These are phyloP conservation scores for Malus hybrid DNA, from an alignment of 331 rosid genomes.

Conservation along the genomic window DNA sequence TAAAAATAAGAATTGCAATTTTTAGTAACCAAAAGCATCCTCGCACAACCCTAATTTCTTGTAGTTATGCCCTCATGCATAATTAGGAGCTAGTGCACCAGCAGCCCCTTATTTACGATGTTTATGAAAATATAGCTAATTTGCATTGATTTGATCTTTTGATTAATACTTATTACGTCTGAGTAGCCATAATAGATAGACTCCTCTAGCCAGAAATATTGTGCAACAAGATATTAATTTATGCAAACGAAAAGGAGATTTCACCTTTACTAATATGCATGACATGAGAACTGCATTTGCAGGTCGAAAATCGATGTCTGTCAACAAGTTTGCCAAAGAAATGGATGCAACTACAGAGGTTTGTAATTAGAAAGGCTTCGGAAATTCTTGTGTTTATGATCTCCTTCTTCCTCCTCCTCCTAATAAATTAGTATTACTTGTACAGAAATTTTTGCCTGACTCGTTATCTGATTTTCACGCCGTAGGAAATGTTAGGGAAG, in stretches of 20 bases:
- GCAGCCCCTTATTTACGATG: too few relatives aligned
- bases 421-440: neutral
- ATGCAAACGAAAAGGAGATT: neutral
- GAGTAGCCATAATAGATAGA: too few relatives aligned
- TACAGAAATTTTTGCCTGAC: neutral
- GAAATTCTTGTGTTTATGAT: neutral
- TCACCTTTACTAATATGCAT: neutral
- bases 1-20: too few relatives aligned
- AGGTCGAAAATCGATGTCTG: slow-evolving; percentile 40
- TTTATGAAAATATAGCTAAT: too few relatives aligned
- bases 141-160: too few relatives aligned
- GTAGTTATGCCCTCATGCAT: too few relatives aligned
- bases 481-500: slow-evolving; percentile 1
- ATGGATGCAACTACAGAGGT: slow-evolving; percentile 33
- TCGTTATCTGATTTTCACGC: neutral
- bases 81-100: too few relatives aligned
- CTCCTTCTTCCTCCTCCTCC: neutral
- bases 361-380: neutral
- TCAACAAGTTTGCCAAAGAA: slow-evolving; percentile 21
- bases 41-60: too few relatives aligned
- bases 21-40: too few relatives aligned
- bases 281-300: slow-evolving; percentile 13
- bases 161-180: too few relatives aligned
- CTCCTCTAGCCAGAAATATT: neutral
- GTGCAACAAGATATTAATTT: neutral